Evolutionary conservation across 2,329 filamentous ascomycete species (phyloP).

Genomic region (Esteya vermicola): DNA sequence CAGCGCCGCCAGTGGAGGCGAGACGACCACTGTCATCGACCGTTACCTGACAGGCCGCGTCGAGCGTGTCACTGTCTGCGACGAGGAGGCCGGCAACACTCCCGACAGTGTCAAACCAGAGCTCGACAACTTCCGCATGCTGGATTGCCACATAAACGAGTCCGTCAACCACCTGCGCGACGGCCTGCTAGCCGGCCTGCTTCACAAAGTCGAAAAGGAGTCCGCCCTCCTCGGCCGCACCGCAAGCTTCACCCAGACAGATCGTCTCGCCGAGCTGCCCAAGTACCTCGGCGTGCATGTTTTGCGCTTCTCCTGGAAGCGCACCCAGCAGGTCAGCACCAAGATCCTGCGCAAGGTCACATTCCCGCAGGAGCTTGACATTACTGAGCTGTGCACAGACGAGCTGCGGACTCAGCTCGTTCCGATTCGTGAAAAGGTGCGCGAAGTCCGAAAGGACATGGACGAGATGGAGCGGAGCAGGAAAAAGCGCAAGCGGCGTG

Average conservation of each 20-base stretch:
- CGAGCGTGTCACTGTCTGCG: slow-evolving; percentile 64
- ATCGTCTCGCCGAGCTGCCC: slow-evolving; percentile 77
- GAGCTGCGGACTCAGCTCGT: slow-evolving; percentile 69
- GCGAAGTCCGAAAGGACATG: slow-evolving; percentile 89
- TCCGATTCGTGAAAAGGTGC: slow-evolving; percentile 90
- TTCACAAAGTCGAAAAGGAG: slow-evolving; percentile 82
- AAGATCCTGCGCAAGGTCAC: slow-evolving; percentile 99
- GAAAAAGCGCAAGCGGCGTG: slow-evolving; percentile 76
- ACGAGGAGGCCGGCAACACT: slow-evolving; percentile 64
- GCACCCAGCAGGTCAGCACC: slow-evolving; percentile 90
- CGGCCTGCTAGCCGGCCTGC: slow-evolving; percentile 67
- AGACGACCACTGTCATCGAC: neutral
- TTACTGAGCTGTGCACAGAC: slow-evolving; percentile 90
- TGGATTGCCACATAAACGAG: slow-evolving; percentile 87
- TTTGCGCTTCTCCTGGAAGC: slow-evolving; percentile 96
- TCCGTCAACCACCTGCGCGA: slow-evolving; percentile 84
- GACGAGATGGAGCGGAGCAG: slow-evolving; percentile 81
- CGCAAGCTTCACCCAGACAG: slow-evolving; percentile 76
- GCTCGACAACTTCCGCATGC: slow-evolving; percentile 72
- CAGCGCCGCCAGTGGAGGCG: neutral
- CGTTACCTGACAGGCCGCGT: slow-evolving; percentile 72
- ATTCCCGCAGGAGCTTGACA: slow-evolving; percentile 85
- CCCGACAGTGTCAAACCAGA: slow-evolving; percentile 55
- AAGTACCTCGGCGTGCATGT: slow-evolving; percentile 97
- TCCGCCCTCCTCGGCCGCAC: slow-evolving; percentile 66